Percentiles rank a stretch among this genome's conserved stretches.
Evolutionary conservation across 345 rosid genomes (phyloP).

Genomic region (Tarenaya hassleriana): DNA sequence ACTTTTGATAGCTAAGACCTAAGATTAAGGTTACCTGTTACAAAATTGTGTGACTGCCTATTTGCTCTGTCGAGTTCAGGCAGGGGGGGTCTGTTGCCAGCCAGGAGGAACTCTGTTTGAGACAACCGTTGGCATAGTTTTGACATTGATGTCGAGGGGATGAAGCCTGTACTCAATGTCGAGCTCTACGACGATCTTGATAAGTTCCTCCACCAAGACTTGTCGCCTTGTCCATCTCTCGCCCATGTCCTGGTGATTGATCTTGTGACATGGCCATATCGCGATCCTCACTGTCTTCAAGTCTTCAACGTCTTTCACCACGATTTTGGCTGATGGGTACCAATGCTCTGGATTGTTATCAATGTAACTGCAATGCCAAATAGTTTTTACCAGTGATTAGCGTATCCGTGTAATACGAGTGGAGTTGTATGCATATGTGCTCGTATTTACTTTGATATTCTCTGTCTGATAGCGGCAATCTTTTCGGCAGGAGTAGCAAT

Average conservation of each 20-base stretch:
- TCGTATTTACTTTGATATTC: slow-evolving; percentile 42
- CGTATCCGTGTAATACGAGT: not conserved
- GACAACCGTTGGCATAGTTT: slow-evolving; percentile 36
- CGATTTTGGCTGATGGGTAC: slow-evolving; percentile 45
- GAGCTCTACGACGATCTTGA: slow-evolving; percentile 56
- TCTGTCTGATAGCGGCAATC: slow-evolving; percentile 47
- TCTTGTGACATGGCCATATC: slow-evolving; percentile 58
- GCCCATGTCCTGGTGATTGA: slow-evolving; percentile 59
- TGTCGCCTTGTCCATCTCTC: slow-evolving; percentile 59
- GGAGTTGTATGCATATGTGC: not conserved
- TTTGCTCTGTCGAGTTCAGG: not conserved
- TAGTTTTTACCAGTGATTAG: not conserved
- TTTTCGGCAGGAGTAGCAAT: slow-evolving; percentile 63
- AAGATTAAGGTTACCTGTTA: no score
- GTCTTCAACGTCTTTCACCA: slow-evolving; percentile 48
- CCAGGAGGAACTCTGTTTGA: slow-evolving; percentile 40
- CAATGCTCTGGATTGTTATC: slow-evolving; percentile 74
- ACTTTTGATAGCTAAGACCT: slow-evolving; percentile 17
- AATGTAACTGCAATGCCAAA: slow-evolving; percentile 37
- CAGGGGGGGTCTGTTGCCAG: slow-evolving; percentile 30
- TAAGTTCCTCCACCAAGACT: slow-evolving; percentile 55
- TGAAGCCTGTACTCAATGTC: slow-evolving; percentile 61
- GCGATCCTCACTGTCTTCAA: slow-evolving; percentile 46
- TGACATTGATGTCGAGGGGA: slow-evolving; percentile 63
- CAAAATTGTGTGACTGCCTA: no score